Percentiles rank a stretch among this genome's conserved stretches.
phyloP scores from a whole-genome alignment of 169 alveolate species.

The Hepatocystis sp. region DNA sequence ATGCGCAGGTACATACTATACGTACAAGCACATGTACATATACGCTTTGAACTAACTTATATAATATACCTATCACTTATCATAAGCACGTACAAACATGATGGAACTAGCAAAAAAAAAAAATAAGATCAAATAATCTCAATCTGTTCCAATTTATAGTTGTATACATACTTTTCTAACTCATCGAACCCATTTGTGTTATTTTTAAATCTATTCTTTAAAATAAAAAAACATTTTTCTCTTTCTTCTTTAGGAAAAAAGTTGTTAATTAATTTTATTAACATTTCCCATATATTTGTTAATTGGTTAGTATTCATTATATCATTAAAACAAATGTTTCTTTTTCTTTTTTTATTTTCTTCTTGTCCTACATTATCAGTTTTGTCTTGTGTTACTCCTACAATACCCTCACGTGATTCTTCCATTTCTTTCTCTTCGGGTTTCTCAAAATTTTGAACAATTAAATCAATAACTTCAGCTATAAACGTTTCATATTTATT shows the following conservation, averaged over 20 bases:
- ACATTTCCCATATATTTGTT: conserved; percentile 22
- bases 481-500: conserved; percentile 41
- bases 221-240: conserved; percentile 49
- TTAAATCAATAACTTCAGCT: conserved; percentile 12
- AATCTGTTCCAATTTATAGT: too few species aligned
- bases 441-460: conserved; percentile 41
- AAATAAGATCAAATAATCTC: too few species aligned
- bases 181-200: conserved; percentile 40
- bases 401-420: neutral
- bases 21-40: too few species aligned
- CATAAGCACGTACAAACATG: too few species aligned
- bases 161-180: conserved; percentile 64
- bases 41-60: too few species aligned
- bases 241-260: conserved; percentile 54
- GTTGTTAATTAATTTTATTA: conserved; percentile 52
- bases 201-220: conserved; percentile 54
- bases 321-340: conserved; percentile 16
- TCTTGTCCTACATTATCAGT: neutral
- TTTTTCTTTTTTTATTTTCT: neutral
- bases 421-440: conserved; percentile 2
- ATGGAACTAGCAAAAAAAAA: too few species aligned
- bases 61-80: too few species aligned
- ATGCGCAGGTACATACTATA: too few species aligned
- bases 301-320: conserved; percentile 32
- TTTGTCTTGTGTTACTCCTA: neutral